Evolutionary conservation across 805 yeast genomes (phyloP).

Genomic region (Teunomyces gatunensis): DNA sequence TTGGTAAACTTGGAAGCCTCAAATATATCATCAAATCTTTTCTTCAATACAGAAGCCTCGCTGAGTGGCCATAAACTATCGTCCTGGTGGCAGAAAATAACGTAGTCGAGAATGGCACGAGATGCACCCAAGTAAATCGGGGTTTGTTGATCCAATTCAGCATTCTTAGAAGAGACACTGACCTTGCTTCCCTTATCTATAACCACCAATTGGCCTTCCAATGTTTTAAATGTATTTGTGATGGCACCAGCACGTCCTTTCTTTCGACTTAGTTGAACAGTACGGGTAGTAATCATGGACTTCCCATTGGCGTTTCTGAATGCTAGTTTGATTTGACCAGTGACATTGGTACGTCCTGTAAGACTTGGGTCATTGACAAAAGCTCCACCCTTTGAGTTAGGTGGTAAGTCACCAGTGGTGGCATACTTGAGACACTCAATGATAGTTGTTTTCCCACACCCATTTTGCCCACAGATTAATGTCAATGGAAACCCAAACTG

Average conservation of each 20-base stretch:
- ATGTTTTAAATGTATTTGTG: constrained; percentile 70
- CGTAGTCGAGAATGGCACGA: constrained; percentile 82
- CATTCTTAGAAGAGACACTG: constrained; percentile 74
- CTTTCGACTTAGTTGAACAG: constrained; percentile 71
- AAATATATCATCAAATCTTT: constrained; percentile 93
- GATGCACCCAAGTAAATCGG: constrained; percentile 88
- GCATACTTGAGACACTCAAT: constrained; percentile 93
- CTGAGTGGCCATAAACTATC: constrained; percentile 95
- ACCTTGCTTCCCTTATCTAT: constrained; percentile 65
- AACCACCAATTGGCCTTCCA: constrained; percentile 83
- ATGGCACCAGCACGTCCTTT: constrained; percentile 34
- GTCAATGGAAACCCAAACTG: constrained; percentile 90
- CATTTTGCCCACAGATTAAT: constrained; percentile 91
- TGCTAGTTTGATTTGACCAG: constrained; percentile 88
- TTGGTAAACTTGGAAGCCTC: constrained; percentile 93
- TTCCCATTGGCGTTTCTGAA: constrained; percentile 70
- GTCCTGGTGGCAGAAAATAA: constrained; percentile 96
- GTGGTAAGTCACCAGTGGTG: constrained; percentile 95
- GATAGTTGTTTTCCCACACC: constrained; percentile 94
- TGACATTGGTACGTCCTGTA: constrained; percentile 69
- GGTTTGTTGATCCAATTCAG: constrained; percentile 73
- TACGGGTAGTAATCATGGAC: constrained; percentile 82
- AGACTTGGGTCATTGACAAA: constrained; percentile 90
- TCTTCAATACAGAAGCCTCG: constrained; percentile 85
- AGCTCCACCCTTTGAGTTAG: constrained; percentile 94